phyloP scores from a whole-genome alignment of 176 grass and related monocot species.

The Cymbopogon citratus region DNA sequence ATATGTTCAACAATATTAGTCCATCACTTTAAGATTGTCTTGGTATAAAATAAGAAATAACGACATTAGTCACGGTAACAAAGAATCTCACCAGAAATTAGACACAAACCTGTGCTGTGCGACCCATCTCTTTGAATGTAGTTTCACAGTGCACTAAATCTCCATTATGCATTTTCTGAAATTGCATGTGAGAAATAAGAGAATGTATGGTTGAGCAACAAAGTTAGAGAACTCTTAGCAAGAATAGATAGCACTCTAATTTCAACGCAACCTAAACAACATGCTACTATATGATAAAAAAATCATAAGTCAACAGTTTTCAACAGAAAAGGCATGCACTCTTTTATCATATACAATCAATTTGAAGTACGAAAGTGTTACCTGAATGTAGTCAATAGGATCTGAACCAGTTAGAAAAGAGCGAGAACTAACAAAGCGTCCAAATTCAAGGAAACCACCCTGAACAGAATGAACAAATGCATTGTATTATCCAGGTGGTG shows the following conservation, averaged over 20 bases:
- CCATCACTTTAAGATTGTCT: not conserved
- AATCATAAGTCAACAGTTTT: not conserved
- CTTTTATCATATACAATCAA: not conserved
- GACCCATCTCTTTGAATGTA: conserved; percentile 75
- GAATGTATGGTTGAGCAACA: not conserved
- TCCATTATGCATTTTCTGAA: conserved; percentile 71
- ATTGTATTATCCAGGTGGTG: conserved; percentile 12
- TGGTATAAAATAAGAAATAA: not conserved
- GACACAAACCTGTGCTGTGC: conserved; percentile 72
- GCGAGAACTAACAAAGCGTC: conserved; percentile 53
- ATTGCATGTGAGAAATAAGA: conserved; percentile 13
- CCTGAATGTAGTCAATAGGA: conserved; percentile 78
- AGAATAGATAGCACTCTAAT: not conserved
- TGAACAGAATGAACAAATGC: conserved; percentile 21
- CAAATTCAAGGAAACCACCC: conserved; percentile 88
- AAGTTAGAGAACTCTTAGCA: not conserved
- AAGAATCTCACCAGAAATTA: conserved; percentile 9
- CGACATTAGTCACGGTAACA: not conserved
- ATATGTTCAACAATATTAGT: conserved; percentile 3
- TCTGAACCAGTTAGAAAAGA: conserved; percentile 59
- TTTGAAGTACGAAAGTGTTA: conserved; percentile 22
- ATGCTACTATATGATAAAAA: not conserved
- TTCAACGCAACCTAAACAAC: not conserved
- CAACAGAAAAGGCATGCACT: not conserved
- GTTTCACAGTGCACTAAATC: conserved; percentile 77